These are phyloP conservation scores for Catharanthus roseus DNA, from an alignment of 257 asterid genomes.

Conservation along the genomic window DNA sequence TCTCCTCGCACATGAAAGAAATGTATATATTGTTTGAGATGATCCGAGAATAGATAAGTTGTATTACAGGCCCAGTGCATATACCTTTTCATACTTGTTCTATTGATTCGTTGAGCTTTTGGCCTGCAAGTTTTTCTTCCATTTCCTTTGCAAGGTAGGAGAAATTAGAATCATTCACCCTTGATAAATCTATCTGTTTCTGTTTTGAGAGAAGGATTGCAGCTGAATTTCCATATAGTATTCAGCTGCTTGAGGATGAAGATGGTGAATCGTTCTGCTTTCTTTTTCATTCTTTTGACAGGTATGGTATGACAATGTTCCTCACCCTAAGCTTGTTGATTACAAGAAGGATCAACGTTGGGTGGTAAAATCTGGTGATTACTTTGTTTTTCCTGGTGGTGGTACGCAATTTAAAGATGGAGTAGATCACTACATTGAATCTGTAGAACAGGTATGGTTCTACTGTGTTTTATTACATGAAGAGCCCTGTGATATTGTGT, in stretches of 20 bases:
- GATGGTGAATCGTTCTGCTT: not conserved
- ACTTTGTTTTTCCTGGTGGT: conserved; percentile 89
- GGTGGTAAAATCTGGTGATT: conserved; percentile 69
- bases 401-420: conserved; percentile 93
- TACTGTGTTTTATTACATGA: not conserved
- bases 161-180: not conserved
- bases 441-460: conserved; percentile 48
- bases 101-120: not conserved
- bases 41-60: not conserved
- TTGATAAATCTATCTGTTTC: not conserved
- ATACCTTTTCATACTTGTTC: not conserved
- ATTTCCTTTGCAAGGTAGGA: not conserved
- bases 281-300: conserved; percentile 27
- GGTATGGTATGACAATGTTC: conserved; percentile 93
- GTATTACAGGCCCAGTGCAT: not conserved
- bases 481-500: not conserved
- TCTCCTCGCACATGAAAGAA: not conserved
- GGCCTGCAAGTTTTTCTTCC: not conserved
- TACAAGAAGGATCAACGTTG: conserved; percentile 88
- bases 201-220: no score
- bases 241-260: not conserved
- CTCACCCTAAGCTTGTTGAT: conserved; percentile 96
- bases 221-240: not conserved
- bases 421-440: conserved; percentile 53
- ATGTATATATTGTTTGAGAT: not conserved